A percentile compares a stretch with the other conserved stretches of the same genome.
These are phyloP conservation scores for Penicillium dipodomyicola DNA, from an alignment of 495 filamentous ascomycete genomes.

Conservation along the genomic window DNA sequence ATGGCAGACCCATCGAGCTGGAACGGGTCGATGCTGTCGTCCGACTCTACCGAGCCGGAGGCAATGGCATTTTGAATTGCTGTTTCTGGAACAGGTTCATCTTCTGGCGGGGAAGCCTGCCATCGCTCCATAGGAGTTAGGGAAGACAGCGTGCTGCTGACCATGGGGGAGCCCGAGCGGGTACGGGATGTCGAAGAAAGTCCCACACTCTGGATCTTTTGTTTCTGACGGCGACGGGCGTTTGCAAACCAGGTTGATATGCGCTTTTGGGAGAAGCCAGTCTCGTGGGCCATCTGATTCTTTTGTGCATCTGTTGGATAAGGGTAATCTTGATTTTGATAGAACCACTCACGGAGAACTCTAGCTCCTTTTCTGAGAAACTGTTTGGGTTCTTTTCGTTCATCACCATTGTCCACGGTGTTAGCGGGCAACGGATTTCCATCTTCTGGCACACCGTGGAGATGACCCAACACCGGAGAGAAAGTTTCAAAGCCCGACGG, in stretches of 20 bases:
- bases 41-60: conserved; percentile 58
- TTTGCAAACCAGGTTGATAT: conserved; percentile 47
- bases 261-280: conserved; percentile 37
- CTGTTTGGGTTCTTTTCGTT: conserved; percentile 48
- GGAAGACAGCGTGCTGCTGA: conserved; percentile 49
- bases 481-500: conserved; percentile 47
- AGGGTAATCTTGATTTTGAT: conserved; percentile 45
- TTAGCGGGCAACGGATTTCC: conserved; percentile 9
- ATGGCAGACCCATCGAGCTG: conserved; percentile 27
- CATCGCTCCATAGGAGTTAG: conserved; percentile 73
- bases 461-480: conserved; percentile 41
- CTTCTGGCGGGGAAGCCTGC: conserved; percentile 76
- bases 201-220: conserved; percentile 47
- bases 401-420: background rate
- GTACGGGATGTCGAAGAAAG: conserved; percentile 50
- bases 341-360: conserved; percentile 42
- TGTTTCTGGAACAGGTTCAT: conserved; percentile 47
- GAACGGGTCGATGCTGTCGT: conserved; percentile 51
- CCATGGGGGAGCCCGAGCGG: conserved; percentile 39
- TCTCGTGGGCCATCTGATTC: conserved; percentile 28
- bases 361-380: conserved; percentile 58
- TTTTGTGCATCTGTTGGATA: conserved; percentile 41
- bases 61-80: conserved; percentile 38
- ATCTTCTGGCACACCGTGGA: conserved; percentile 42
- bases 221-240: conserved; percentile 46